Evolutionary conservation across 208 protist genomes (phyloP), one percentile per base, ranked within the genome.

Genomic region (Cochliopodium minus): DNA sequence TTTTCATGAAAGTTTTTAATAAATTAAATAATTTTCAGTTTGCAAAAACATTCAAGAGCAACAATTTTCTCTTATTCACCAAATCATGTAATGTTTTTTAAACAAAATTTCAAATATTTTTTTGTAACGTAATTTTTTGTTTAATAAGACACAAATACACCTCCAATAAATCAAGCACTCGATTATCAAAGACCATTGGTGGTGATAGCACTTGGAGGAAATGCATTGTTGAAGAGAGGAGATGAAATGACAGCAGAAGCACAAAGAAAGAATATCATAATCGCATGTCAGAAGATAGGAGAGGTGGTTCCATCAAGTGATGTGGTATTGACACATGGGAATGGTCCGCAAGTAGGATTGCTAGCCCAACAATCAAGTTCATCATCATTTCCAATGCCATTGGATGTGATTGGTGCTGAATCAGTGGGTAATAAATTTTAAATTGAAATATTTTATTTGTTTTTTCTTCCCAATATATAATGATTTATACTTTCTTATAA

Each of bases 331-430:
- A 13, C 46, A 22, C 46, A 50, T 9, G 46, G 46, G n/a, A 50
- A 50, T 34, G 46, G 46, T 23, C 46, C 46, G n/a, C 46, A 50
- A 33, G 46, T 50, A 22, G 46, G 46, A 23, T 45, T 38, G 34
- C 9, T 38, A 38, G 9, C 9, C 5, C 34, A 5, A 15, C 34
- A 15, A 11, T 15, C 5, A 38, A 11, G 5, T 5, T 5, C 34
- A 15, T 11, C 34, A 38, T 15, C 5, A 11, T 20, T 7, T 10
- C 11, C n/a, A 40, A 50, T 50, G 46, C 46, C 46, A 23, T 15
- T 50, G 2, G 9, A 32, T 22, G 15, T 50, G 0, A 34, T 5
- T 7, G 46, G 15, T 1, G 46, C 46, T n/a, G 4, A 23, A 17
- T 22, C 26, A 23, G 28, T 34, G 9, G 25, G 22, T 9, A 9